Evolutionary conservation across 1,139 yeast species (phyloP), one percentile per base, ranked within the genome.

Genomic region (Spathaspora sp.): DNA sequence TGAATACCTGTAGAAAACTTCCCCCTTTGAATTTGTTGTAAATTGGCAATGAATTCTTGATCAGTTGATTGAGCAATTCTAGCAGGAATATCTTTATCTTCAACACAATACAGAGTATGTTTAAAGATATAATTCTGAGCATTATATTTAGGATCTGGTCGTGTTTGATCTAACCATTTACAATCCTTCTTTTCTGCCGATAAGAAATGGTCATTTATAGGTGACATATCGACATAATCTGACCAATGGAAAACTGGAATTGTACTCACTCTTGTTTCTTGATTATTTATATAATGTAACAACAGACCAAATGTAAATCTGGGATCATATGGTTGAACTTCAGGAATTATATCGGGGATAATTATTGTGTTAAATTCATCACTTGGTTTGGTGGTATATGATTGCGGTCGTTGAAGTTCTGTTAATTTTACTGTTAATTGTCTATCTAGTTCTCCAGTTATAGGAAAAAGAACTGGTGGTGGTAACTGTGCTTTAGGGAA

Each of bases 171-270:
- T 46, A 68, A 62, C 2, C 45, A 43, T 6, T 46, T 42, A 52
- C 76, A 70, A 3, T 40, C 33, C 0, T 27, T 26, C 45, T 67
- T 65, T 0, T 53, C 46, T 1, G 50, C 13, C 47, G 5, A 43
- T 47, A 23, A 59, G 51, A 51, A 52, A 45, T 53, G 54, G n/a
- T 54, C 45, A 41, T 67, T 56, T 16, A 71, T 52, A 4, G 39
- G 39, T 4, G 72, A 56, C 47, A 67, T 52, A 49, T 70, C 71
- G 7, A 56, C 53, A 54, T 63, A 70, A 50, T 71, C 76, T 17
- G 63, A 57, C 75, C 75, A 71, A 50, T 70, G 73, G 52, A 70
- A 71, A 37, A 51, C 54, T 0, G 72, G 66, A 7, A 67, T 50
- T 47, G 7, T 26, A 6, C 9, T 20, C 26, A 26, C 34, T 20